Conservation (phyloP, 176 grass and related monocot species). For the Lolium rigidum region DNA sequence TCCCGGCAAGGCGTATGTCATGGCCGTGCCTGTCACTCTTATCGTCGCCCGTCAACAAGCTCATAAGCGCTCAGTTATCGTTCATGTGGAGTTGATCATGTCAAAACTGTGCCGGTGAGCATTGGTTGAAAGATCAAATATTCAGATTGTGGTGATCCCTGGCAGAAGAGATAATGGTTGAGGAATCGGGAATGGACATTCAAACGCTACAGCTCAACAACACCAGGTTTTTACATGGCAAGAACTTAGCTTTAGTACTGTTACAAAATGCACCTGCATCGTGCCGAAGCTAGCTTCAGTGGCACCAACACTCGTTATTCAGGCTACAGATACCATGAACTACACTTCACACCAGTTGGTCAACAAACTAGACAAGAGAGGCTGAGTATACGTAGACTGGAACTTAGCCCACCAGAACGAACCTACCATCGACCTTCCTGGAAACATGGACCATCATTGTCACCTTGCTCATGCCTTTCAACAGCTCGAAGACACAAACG, state of each 20-base stretch:
- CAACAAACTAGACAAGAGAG: background rate
- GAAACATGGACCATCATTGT: slow-evolving; percentile 40
- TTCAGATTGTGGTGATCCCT: no score
- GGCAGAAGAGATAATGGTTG: background rate
- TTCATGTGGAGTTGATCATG: no score
- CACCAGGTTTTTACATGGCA: background rate
- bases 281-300: no score
- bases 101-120: no score
- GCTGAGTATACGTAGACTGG: background rate
- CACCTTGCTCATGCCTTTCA: slow-evolving; percentile 4
- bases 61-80: no score
- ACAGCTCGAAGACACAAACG: slow-evolving; percentile 52
- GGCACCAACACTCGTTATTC: background rate
- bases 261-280: no score
- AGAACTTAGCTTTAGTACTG: background rate
- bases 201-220: background rate
- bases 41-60: no score
- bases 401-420: slow-evolving; percentile 18
- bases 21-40: no score
- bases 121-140: no score
- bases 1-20: no score
- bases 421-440: background rate
- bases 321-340: background rate
- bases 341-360: background rate
- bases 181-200: background rate